Evolutionary conservation across 1,139 yeast species (phyloP).

Genomic region (Lodderomyces margitis): DNA sequence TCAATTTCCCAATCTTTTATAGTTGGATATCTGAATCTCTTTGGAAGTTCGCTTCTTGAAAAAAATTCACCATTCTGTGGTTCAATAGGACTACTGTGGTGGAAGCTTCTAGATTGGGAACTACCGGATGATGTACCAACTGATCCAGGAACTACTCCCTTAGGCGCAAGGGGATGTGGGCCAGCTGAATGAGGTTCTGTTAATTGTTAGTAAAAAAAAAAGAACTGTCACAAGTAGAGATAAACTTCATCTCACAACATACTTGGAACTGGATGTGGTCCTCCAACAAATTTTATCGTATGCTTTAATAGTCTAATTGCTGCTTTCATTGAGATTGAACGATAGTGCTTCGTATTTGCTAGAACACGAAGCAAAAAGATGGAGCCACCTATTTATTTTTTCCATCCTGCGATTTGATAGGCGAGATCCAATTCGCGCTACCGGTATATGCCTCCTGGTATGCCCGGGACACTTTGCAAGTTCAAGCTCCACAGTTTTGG

Average conservation of each 20-base stretch:
- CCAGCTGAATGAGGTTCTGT: slow-evolving; percentile 24
- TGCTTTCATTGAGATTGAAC: slow-evolving; percentile 15
- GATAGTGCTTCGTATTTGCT: not conserved
- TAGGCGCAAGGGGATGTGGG: slow-evolving; percentile 53
- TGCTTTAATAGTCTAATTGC: slow-evolving; percentile 33
- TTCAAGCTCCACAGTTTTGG: too few species aligned
- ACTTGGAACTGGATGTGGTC: slow-evolving; percentile 44
- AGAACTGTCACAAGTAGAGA: not conserved
- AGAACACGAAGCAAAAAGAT: too few species aligned
- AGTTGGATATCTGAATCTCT: slow-evolving; percentile 63
- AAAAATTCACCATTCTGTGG: slow-evolving; percentile 49
- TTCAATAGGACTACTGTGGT: slow-evolving; percentile 36
- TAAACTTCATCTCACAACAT: slow-evolving; percentile 7
- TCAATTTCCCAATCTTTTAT: slow-evolving; percentile 71
- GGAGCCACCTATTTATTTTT: too few species aligned
- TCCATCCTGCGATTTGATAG: too few species aligned
- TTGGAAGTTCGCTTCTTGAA: slow-evolving; percentile 65
- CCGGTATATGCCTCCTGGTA: too few species aligned
- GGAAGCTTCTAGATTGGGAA: slow-evolving; percentile 14
- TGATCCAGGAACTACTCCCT: slow-evolving; percentile 45
- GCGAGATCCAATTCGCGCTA: too few species aligned
- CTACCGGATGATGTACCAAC: slow-evolving; percentile 11
- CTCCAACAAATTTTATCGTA: slow-evolving; percentile 63
- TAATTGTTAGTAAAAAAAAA: slow-evolving; percentile 6
- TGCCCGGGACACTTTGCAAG: too few species aligned